phyloP scores from a whole-genome alignment of 352 stramenopile genomes.

The Saprolegnia diclina region DNA sequence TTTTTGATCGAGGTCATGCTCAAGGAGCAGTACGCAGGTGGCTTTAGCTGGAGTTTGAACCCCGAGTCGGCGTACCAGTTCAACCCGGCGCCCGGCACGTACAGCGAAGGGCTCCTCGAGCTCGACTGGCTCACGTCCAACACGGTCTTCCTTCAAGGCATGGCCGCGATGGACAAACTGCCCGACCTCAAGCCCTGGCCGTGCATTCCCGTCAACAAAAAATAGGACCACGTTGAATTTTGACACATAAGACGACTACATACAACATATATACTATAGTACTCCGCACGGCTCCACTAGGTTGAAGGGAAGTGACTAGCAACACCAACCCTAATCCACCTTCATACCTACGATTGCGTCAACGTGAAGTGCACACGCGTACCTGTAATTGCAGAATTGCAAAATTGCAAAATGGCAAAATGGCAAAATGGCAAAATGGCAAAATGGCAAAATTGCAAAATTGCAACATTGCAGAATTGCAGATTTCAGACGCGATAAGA shows the following conservation, averaged over 20 bases:
- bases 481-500: too few species aligned
- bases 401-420: too few species aligned
- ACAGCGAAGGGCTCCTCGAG: conserved; percentile 55
- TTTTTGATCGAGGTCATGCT: conserved; percentile 56
- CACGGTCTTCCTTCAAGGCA: conserved; percentile 53
- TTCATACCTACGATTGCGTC: too few species aligned
- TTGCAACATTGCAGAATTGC: too few species aligned
- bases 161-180: conserved; percentile 46
- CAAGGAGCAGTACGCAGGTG: conserved; percentile 43
- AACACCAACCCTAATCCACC: too few species aligned
- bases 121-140: conserved; percentile 71
- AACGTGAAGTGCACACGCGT: too few species aligned
- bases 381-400: too few species aligned
- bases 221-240: background rate
- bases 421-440: too few species aligned
- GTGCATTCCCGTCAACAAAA: conserved; percentile 34
- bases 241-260: background rate
- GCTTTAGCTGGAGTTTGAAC: conserved; percentile 72
- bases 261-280: too few species aligned
- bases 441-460: too few species aligned
- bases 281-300: too few species aligned
- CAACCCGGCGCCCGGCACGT: conserved; percentile 46
- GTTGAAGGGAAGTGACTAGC: too few species aligned
- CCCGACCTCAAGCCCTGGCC: conserved; percentile 58
- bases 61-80: conserved; percentile 64